Evolutionary conservation across 176 grass and related monocot species (phyloP), one percentile per base, ranked within the genome.

Genomic region (Phragmites australis): DNA sequence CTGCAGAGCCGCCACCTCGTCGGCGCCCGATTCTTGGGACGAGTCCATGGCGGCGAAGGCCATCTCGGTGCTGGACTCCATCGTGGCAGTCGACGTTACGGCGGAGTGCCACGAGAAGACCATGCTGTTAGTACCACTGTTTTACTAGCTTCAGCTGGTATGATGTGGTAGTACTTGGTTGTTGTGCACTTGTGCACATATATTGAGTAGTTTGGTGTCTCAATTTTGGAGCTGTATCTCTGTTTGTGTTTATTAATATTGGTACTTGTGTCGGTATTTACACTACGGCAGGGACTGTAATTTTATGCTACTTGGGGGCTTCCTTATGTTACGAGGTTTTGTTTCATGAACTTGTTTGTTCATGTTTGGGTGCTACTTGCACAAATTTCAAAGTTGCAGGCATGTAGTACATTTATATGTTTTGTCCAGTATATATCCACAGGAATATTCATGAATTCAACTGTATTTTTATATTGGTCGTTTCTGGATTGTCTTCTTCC

Each of bases 141-240:
- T 39, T 15, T 23, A 11, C 12, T 15, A 37, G 18, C 49, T 64
- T 73, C 49, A 50, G 19, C 7, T 16, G 0, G 49, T 39, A 16
- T 39, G 48, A 23, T 22, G 23, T 47, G 59, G 60, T 67, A 6
- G 47, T n/a, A n/a, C n/a, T n/a, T n/a, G n/a, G n/a, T n/a, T n/a
- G n/a, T n/a, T n/a, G n/a, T n/a, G n/a, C n/a, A n/a, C n/a, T 19
- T 79, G 37, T 76, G 49, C 32, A 59, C 65, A 46, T 83, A 66
- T 67, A 56, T 56, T 1, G 54, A 70, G 83, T 26, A 19, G 57
- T 7, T 23, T 10, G 37, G 47, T 21, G 39, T 27, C 37, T 55
- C 37, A 18, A 44, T 34, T 70, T 16, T 54, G 13, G 65, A 61
- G 12, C 78, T 25, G 51, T 34, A 1, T 21, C 0, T 23, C 6